Conservation (phyloP, 2,329 filamentous ascomycete species). For the Decorospora gaudefroyi region DNA sequence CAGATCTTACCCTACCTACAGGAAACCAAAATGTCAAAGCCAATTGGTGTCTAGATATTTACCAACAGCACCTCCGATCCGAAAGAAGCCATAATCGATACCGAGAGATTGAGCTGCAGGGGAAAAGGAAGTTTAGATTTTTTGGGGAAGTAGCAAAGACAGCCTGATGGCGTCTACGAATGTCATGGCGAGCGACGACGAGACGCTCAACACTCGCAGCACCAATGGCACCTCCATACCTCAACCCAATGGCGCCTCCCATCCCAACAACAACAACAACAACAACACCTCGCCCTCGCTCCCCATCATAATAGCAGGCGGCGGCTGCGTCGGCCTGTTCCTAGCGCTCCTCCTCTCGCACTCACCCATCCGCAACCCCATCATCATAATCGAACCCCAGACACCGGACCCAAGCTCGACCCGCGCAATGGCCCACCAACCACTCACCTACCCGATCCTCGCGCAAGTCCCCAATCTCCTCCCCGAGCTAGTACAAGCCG, state of each 20-base stretch:
- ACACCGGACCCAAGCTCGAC: slow-evolving; percentile 39
- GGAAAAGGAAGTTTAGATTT: too few species aligned
- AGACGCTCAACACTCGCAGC: background rate
- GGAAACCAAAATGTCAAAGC: too few species aligned
- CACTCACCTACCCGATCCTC: slow-evolving; percentile 49
- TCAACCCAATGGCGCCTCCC: background rate
- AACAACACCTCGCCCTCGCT: slow-evolving; percentile 5
- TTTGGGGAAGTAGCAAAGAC: background rate
- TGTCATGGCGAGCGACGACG: background rate
- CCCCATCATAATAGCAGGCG: slow-evolving; percentile 48
- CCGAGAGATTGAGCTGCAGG: too few species aligned
- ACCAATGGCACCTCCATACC: background rate
- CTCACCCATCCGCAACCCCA: slow-evolving; percentile 38
- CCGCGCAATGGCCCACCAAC: slow-evolving; percentile 52
- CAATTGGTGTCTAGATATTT: background rate
- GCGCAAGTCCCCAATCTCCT: slow-evolving; percentile 44
- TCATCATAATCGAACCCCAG: slow-evolving; percentile 43
- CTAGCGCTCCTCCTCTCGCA: slow-evolving; percentile 48
- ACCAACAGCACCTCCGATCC: too few species aligned
- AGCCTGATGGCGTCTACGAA: slow-evolving; percentile 7
- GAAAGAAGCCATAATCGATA: background rate
- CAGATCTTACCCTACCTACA: too few species aligned
- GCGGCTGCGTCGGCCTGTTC: slow-evolving; percentile 50
- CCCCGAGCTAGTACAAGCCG: slow-evolving; percentile 39
- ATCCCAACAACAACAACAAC: background rate